Evolutionary conservation across 345 rosid genomes (phyloP), one percentile per base, ranked within the genome.

Genomic region (Noccaea caerulescens): DNA sequence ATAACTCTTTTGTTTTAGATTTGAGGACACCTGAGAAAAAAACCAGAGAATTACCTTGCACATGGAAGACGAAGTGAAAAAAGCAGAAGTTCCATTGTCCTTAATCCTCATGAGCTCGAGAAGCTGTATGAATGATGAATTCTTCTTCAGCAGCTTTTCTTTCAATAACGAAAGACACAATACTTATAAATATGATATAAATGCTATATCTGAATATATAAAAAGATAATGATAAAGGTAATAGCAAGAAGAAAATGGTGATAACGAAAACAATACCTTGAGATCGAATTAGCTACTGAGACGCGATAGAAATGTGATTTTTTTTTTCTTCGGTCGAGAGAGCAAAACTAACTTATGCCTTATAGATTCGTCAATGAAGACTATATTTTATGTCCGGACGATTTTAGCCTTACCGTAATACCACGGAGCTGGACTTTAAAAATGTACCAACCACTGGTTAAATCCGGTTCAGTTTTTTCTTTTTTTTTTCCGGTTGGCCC

Each of bases 1-100:
- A 27, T n/a, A 27, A 27, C 12, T 16, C 3, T 27, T 11, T 32
- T 13, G 16, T 0, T 12, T 5, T 13, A 3, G 7, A 38, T 36
- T 10, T 37, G 58, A 11, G 20, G 45, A 6, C 30, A 25, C 1
- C 50, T 46, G 3, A 25, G 37, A 46, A 5, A 52, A 5, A 52
- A 73, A 38, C n/a, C 57, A 54, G 57, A 45, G 27, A 34, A 1
- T 69, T 73, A 73, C 66, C 77, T 73, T 58, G 53, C 18, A 57
- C 20, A 66, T 50, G 54, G 72, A 57, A 47, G 52, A 56, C n/a
- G 23, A 66, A 49, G 18, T 49, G 61, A 39, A 49, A 41, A 20
- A 49, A 33, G 16, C 7, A 20, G 54, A 66, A 58, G 39, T 39
- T 73, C 62, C 77, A 73, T 41, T 38, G 10, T 30, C 36, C 2